These are phyloP conservation scores for Cyberlindnera amylophila DNA, from an alignment of 805 yeast species.

Conservation along the genomic window DNA sequence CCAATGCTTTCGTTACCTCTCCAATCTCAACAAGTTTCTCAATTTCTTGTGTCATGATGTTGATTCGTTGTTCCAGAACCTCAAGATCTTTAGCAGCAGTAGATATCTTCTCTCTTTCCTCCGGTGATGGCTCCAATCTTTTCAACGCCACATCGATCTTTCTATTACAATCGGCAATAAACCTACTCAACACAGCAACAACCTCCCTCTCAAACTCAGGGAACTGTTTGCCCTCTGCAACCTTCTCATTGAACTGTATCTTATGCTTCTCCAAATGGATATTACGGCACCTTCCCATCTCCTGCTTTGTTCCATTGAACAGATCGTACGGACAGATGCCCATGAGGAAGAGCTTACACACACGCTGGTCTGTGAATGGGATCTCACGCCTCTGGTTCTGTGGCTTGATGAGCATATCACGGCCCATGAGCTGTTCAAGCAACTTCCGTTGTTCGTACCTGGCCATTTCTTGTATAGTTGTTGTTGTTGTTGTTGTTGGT, in stretches of 20 bases:
- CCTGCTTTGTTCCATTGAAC: slow-evolving; percentile 77
- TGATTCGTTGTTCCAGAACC: slow-evolving; percentile 56
- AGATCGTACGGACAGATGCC: slow-evolving; percentile 86
- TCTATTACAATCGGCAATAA: slow-evolving; percentile 62
- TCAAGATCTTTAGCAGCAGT: slow-evolving; percentile 56
- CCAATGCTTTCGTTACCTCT: slow-evolving; percentile 48
- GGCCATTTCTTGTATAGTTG: slow-evolving; percentile 31
- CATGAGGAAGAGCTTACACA: slow-evolving; percentile 79
- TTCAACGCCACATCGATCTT: slow-evolving; percentile 60
- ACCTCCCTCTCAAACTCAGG: slow-evolving; percentile 48
- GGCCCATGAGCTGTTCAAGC: slow-evolving; percentile 80
- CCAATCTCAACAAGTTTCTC: slow-evolving; percentile 45
- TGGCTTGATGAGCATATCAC: slow-evolving; percentile 36
- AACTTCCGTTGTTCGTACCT: slow-evolving; percentile 70
- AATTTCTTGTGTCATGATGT: slow-evolving; percentile 64
- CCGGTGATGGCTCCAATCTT: slow-evolving; percentile 68
- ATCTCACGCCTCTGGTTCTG: slow-evolving; percentile 40
- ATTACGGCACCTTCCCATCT: slow-evolving; percentile 74
- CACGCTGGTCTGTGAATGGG: slow-evolving; percentile 48
- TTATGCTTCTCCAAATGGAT: slow-evolving; percentile 72
- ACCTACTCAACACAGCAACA: slow-evolving; percentile 44
- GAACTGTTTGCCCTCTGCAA: slow-evolving; percentile 38
- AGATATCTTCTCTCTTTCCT: slow-evolving; percentile 60
- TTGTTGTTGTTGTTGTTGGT: neutral
- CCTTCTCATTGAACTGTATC: slow-evolving; percentile 56